phyloP scores from a whole-genome alignment of 163 green algal species.

The Scenedesmus sp. region DNA sequence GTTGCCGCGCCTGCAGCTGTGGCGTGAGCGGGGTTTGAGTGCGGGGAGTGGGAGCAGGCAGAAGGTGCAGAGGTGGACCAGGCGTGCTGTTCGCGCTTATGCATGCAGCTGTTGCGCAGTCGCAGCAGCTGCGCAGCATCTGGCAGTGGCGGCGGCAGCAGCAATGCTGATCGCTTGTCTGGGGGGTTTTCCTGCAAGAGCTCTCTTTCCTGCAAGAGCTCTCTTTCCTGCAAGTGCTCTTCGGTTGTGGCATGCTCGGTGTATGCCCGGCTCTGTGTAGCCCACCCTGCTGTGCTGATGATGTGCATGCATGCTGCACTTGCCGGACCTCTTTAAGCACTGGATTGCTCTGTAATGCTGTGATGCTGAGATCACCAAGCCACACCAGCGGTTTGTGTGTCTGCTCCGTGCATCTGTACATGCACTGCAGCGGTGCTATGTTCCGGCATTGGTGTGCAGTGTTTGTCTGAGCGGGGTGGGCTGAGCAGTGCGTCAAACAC shows the following conservation, averaged over 20 bases:
- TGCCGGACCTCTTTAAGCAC: background rate
- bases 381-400: background rate
- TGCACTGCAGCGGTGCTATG: background rate
- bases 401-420: background rate
- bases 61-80: background rate
- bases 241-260: background rate
- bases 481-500: background rate
- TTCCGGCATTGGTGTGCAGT: background rate
- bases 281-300: background rate
- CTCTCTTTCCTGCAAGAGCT: too few relatives aligned
- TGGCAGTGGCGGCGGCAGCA: background rate
- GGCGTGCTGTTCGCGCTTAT: background rate
- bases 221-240: too few relatives aligned
- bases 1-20: background rate
- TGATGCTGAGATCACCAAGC: background rate
- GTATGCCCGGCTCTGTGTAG: background rate
- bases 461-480: background rate
- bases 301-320: background rate
- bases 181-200: too few relatives aligned
- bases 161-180: too few relatives aligned
- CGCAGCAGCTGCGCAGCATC: background rate
- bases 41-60: background rate
- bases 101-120: background rate
- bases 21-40: background rate
- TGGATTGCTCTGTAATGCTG: background rate